A percentile compares a stretch with the other conserved stretches of the same genome.
phyloP scores from a whole-genome alignment of 2,329 filamentous ascomycete genomes.

The Ophiostoma sp. region DNA sequence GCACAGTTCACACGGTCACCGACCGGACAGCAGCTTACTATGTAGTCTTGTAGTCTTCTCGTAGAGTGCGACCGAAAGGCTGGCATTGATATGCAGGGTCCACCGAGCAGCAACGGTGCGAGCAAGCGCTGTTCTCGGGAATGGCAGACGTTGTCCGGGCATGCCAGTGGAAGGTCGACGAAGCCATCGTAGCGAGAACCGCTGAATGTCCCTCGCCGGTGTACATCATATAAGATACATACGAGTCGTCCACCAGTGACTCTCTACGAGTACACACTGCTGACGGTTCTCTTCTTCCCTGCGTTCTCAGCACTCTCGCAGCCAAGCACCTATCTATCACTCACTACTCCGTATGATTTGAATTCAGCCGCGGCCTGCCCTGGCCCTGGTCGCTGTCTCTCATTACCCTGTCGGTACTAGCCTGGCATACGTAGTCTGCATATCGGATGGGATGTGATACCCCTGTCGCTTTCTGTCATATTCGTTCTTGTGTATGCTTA shows the following conservation, averaged over 20 bases:
- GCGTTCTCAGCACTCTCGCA: neutral
- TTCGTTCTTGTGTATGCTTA: neutral
- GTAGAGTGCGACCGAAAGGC: neutral
- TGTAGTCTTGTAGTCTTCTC: neutral
- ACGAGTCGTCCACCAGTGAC: no score
- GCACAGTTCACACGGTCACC: neutral
- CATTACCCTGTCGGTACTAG: neutral
- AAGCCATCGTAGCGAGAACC: neutral
- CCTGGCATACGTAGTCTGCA: neutral
- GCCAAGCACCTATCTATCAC: no score
- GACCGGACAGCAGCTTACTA: neutral
- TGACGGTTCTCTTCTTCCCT: neutral
- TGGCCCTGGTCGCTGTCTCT: neutral
- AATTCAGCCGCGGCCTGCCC: neutral
- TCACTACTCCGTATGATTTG: neutral
- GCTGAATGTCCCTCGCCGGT: constrained; percentile 1
- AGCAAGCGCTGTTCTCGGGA: neutral
- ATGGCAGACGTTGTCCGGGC: neutral
- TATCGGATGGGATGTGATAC: neutral
- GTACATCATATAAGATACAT: neutral
- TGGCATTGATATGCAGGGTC: constrained; percentile 2
- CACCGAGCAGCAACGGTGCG: neutral
- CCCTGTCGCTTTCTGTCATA: neutral
- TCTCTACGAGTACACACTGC: no score
- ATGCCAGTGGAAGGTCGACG: neutral